Base-by-base conservation (phyloP, 352 stramenopile genomes). In the Blastocystis sp. region DNA sequence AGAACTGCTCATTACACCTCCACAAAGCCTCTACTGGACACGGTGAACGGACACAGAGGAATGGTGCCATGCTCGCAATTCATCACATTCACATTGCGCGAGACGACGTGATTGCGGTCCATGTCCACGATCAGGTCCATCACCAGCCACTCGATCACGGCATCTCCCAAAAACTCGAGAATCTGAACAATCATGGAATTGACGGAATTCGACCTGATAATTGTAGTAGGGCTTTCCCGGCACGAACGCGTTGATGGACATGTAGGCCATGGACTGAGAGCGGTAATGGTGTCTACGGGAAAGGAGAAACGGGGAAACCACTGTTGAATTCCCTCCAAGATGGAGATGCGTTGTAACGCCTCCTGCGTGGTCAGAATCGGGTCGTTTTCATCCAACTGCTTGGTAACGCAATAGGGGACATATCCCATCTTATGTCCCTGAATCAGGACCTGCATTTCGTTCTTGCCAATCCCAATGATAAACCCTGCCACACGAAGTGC, bases 111-210 rank as follows among this genome's bases (percentile, higher is more conserved):
- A 9, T 64, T 3, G 3, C 28, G 48, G 28, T 81, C 71, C 48
- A 81, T n/a, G 10, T 34, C 52, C 2, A 81, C 66, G 21, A 81
- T 81, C 48, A 45, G 21, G 21, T 40, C 38, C 23, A 81, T 81
- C 0, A 81, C 4, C 14, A 81, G 28, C 71, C 71, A 81, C 48
- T 81, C 71, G 14, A 64, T 10, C 14, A 81, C 48, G 19, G 48
- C 71, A 81, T 81, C 71, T 52, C 71, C 71, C 1, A 81, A 41
- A 41, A 62, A 81, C 48, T 81, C 71, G 23, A 43, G 48, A 48
- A 81, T 23, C 71, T 81, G n/a, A 11, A 62, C 3, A 65, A 53
- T 52, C 28, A 38, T 53, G 19, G 9, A 53, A 48, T 7, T n/a
- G 28, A 1, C 2, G 9, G 38, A 48, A 7, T 14, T 9, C 34